These are phyloP conservation scores for Stephanocyclus meneghinianus DNA, from an alignment of 352 stramenopile genomes.

Conservation along the genomic window DNA sequence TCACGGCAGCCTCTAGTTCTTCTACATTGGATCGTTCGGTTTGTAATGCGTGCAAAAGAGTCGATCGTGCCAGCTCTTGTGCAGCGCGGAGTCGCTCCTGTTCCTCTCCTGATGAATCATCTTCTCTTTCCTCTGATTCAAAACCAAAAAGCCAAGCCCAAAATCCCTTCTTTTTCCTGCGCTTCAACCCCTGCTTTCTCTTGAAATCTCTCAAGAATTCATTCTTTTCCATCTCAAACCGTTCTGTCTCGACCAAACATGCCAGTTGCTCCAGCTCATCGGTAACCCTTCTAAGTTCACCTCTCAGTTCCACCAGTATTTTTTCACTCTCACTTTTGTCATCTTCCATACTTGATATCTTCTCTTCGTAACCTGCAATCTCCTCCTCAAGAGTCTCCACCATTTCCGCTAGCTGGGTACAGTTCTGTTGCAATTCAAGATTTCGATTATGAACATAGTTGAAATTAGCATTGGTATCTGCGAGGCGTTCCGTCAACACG, in stretches of 20 bases:
- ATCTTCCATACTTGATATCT: constrained; percentile 35
- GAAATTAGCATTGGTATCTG: constrained; percentile 57
- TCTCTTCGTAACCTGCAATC: constrained; percentile 43
- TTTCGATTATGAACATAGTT: constrained; percentile 58
- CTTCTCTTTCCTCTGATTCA: constrained; percentile 9
- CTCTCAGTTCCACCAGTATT: constrained; percentile 40
- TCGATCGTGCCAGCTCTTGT: constrained; percentile 67
- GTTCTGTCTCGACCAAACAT: constrained; percentile 65
- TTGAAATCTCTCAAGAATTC: constrained; percentile 40
- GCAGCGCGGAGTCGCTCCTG: constrained; percentile 27
- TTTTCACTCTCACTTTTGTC: constrained; percentile 35
- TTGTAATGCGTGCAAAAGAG: constrained; percentile 67
- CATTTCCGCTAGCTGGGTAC: constrained; percentile 46
- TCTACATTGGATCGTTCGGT: constrained; percentile 66
- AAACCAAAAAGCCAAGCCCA: constrained; percentile 62
- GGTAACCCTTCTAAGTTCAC: constrained; percentile 51
- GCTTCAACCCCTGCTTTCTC: constrained; percentile 29
- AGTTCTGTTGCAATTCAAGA: constrained; percentile 68
- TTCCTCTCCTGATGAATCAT: constrained; percentile 22
- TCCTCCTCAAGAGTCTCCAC: constrained; percentile 51
- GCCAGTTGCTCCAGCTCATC: constrained; percentile 66
- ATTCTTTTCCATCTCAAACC: constrained; percentile 55
- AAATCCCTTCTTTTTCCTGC: constrained; percentile 45
- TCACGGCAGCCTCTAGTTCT: constrained; percentile 61
- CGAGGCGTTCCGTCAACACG: constrained; percentile 69